Evolutionary conservation across 306 rosid species (phyloP), one percentile per base, ranked within the genome.

Genomic region (cucumber (Cucumis sativus)): DNA sequence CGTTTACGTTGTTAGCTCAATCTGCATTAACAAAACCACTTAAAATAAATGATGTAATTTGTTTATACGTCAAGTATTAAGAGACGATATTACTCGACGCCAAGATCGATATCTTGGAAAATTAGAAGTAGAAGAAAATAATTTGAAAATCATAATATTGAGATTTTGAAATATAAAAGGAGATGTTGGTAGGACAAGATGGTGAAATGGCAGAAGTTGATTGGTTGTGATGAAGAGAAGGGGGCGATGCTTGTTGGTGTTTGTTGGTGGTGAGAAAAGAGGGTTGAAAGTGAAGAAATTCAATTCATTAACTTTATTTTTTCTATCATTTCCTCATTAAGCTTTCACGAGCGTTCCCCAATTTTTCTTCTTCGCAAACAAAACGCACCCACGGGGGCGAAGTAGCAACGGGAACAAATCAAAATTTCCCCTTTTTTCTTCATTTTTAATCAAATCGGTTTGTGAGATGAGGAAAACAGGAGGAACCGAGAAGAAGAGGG

Each of bases 401-500:
- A 73, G 77, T 30, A 69, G 1, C 75, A 7, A 69, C 75, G 62
- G 59, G 77, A 73, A 51, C 57, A 52, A 13, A 8, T 5, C 28
- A 10, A 73, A 7, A 8, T 18, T 51, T 66, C 0, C 52, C 47
- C 13, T 0, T 18, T 35, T 39, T 64, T 1, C 9, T 64, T 64
- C 6, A 0, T 54, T 54, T 25, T 23, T 2, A 52, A 73, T 30
- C 47, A 11, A 54, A 73, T 73, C 63, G 28, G 21, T 1, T 20
- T 47, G 45, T 11, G 80, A 80, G 56, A 95, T 96, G 99, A 96
- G 88, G 99, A 95, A 84, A 87, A 68, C 96, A 9, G 93, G 90
- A 51, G 98, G 90, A 59, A 89, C 92, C 8, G 99, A 96, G 87
- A 96, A 92, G 93, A 96, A 96, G 81, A 89, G 97, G 85, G 89